Base-by-base conservation (phyloP, 495 filamentous ascomycete genomes). In the Penicillium cinerascens region DNA sequence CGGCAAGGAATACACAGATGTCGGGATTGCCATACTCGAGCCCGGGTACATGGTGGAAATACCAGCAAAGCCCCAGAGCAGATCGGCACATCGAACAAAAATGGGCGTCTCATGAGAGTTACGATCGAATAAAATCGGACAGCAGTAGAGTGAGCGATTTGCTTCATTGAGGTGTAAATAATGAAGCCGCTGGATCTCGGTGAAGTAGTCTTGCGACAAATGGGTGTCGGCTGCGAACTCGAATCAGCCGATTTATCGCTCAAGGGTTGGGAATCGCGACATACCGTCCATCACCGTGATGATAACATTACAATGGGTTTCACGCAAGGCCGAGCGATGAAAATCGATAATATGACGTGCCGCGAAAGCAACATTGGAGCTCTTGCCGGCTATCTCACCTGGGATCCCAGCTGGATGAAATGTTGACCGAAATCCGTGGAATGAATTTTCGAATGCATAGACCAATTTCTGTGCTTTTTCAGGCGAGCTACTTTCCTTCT, bases 121-220 rank as follows among this genome's bases (percentile, higher is more conserved):
- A 51, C 85, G 82, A 63, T 87, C 84, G 54, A 87, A 88, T 40
- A 88, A 79, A 45, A 88, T 86, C n/a, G 84, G 85, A 11, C 82
- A 82, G 29, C 80, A 71, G 60, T 88, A 88, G 25, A 87, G 59
- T 2, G 83, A 82, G 3, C 78, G 85, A 16, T 62, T 70, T 2
- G 78, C 76, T 7, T 80, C 82, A n/a, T 78, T 75, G 35, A 76
- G 69, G 51, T 83, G 68, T 2, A 68, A 51, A 38, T 73, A 69
- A 56, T 88, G 85, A 62, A 84, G 77, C 21, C 68, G 77, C 18
- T 78, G 82, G 39, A 87, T 78, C 40, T 78, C 72, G 26, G 74
- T 70, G 63, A 87, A 87, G 61, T 86, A 87, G 56, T 81, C 83
- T 40, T 77, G 70, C 17, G 77, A 79, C 18, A 88, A 80, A 58